A percentile compares a stretch with the other conserved stretches of the same genome.
Conservation (phyloP, 768 basidiomycete genomes). For the Pulveroboletus sp. region DNA sequence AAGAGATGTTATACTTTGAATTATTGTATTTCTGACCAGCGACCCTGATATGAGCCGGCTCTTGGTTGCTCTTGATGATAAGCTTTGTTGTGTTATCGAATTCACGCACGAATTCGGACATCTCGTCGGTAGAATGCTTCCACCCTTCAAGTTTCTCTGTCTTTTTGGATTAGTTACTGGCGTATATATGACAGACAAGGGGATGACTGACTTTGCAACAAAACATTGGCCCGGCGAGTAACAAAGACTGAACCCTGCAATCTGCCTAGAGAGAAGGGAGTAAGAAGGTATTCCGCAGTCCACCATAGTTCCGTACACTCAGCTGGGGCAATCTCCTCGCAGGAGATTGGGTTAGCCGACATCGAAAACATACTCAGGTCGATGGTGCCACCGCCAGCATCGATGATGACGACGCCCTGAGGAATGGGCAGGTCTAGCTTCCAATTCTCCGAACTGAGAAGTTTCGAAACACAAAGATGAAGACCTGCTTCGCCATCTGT, state of each 20-base stretch:
- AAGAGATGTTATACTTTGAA: neutral
- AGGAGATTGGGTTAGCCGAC: slow-evolving; percentile 16
- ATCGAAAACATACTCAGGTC: slow-evolving; percentile 37
- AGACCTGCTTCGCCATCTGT: slow-evolving; percentile 22
- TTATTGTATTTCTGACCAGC: neutral
- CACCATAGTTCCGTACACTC: slow-evolving; percentile 17
- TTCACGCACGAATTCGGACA: neutral
- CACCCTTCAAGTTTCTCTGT: slow-evolving; percentile 5
- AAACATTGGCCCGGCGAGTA: slow-evolving; percentile 36
- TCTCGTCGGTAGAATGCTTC: neutral
- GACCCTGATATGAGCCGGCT: slow-evolving; percentile 12
- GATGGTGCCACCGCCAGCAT: slow-evolving; percentile 38
- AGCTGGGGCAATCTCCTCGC: slow-evolving; percentile 33
- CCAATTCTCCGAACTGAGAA: slow-evolving; percentile 11
- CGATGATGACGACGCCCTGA: slow-evolving; percentile 38
- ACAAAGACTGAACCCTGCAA: slow-evolving; percentile 49
- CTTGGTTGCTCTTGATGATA: slow-evolving; percentile 2
- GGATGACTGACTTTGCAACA: too few species aligned
- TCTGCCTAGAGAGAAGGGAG: slow-evolving; percentile 30
- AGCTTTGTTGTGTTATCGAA: slow-evolving; percentile 3
- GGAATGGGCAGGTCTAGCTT: slow-evolving; percentile 18
- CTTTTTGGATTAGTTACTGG: neutral
- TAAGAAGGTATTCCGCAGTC: neutral
- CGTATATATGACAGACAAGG: neutral
- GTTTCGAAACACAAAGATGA: slow-evolving; percentile 39